Conservation (phyloP, 2,329 filamentous ascomycete species). For the Exophiala sp. region DNA sequence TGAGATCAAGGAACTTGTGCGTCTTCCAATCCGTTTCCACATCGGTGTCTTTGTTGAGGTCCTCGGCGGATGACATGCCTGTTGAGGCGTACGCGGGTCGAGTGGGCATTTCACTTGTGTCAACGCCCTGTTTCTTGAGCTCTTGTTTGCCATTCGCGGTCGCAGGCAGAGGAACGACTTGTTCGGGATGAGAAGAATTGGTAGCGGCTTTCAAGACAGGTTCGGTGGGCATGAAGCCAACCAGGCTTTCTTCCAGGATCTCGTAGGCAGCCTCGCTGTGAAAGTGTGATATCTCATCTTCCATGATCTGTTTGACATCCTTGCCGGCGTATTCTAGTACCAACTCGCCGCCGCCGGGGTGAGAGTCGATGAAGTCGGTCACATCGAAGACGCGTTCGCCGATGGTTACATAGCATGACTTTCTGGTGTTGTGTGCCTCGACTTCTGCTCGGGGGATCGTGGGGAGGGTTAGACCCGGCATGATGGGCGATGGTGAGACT, state of each 20-base stretch:
- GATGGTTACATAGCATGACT: slow-evolving; percentile 91
- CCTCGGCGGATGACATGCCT: slow-evolving; percentile 84
- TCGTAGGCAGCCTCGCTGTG: slow-evolving; percentile 96
- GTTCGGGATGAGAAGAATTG: slow-evolving; percentile 46
- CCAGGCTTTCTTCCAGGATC: slow-evolving; percentile 78
- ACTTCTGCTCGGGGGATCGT: slow-evolving; percentile 79
- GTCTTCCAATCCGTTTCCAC: slow-evolving; percentile 70
- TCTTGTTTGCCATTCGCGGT: slow-evolving; percentile 48
- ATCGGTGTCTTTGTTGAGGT: slow-evolving; percentile 84
- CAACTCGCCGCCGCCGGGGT: slow-evolving; percentile 85
- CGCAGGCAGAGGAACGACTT: slow-evolving; percentile 53
- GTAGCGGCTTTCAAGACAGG: slow-evolving; percentile 51
- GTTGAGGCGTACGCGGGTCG: slow-evolving; percentile 55
- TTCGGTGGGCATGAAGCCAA: slow-evolving; percentile 72
- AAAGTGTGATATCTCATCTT: slow-evolving; percentile 75
- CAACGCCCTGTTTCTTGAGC: slow-evolving; percentile 38
- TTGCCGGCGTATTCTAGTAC: slow-evolving; percentile 87
- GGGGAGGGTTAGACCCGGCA: slow-evolving; percentile 72
- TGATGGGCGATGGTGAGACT: background rate
- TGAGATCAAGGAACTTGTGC: slow-evolving; percentile 91
- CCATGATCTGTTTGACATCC: slow-evolving; percentile 77
- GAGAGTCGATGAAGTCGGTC: slow-evolving; percentile 82
- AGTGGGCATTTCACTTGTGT: slow-evolving; percentile 43
- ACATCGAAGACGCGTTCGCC: slow-evolving; percentile 92
- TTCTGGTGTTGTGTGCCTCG: slow-evolving; percentile 69